Evolutionary conservation across 768 basidiomycete genomes (phyloP).

Genomic region (Phlebiopsis gigantea): DNA sequence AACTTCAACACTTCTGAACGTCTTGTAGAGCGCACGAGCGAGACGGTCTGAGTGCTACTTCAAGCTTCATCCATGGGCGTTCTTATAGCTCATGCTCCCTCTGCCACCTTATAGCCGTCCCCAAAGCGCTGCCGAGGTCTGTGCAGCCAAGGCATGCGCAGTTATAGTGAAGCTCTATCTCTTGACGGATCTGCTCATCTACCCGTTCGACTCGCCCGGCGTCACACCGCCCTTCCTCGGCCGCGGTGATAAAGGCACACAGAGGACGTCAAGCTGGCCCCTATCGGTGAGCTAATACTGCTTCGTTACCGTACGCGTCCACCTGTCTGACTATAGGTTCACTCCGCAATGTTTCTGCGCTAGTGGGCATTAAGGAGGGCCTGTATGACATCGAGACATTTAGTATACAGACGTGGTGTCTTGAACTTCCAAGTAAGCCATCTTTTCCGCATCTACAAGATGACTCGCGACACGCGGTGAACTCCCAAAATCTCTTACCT

Average conservation of each 20-base stretch:
- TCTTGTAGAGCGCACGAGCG: conserved; percentile 82
- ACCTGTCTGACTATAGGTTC: background rate
- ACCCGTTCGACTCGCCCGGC: conserved; percentile 94
- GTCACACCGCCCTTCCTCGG: conserved; percentile 97
- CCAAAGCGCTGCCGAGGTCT: conserved; percentile 87
- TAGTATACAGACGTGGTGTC: conserved; percentile 79
- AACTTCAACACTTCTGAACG: conserved; percentile 91
- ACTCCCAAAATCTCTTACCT: conserved; percentile 60
- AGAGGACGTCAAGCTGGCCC: conserved; percentile 85
- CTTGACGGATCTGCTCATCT: conserved; percentile 73
- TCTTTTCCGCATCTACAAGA: background rate
- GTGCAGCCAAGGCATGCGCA: conserved; percentile 89
- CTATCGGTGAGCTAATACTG: conserved; percentile 67
- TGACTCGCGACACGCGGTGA: background rate
- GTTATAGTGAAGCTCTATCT: conserved; percentile 87
- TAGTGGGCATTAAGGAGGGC: conserved; percentile 92
- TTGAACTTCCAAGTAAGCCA: conserved; percentile 60
- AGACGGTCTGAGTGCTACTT: conserved; percentile 63
- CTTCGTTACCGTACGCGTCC: background rate
- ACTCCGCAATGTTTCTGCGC: conserved; percentile 9
- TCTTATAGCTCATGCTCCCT: too few relatives aligned
- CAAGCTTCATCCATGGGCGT: background rate
- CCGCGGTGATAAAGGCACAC: conserved; percentile 76
- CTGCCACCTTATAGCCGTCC: too few relatives aligned
- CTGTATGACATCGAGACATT: conserved; percentile 78